These are phyloP conservation scores for Euphorbia peplus DNA, from an alignment of 345 rosid species.

Conservation along the genomic window DNA sequence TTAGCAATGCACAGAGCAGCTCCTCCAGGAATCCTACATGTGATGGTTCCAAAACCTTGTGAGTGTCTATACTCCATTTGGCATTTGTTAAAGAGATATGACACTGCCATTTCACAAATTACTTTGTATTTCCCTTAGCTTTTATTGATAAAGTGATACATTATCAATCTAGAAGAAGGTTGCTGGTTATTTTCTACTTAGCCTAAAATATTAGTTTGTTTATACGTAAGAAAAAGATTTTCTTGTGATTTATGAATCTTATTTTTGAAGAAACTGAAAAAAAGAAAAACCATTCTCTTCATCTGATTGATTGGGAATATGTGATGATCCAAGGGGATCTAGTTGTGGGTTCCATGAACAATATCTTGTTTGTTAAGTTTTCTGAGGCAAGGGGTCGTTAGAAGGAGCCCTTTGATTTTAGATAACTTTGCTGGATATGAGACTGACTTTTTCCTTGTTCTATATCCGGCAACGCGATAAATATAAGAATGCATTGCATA, in stretches of 20 bases:
- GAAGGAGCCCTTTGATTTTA: too few species aligned
- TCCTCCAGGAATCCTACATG: constrained; percentile 24
- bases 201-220: neutral
- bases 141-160: neutral
- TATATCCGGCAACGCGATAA: too few species aligned
- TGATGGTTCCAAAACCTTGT: constrained; percentile 57
- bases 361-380: neutral
- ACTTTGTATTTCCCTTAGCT: neutral
- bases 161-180: neutral
- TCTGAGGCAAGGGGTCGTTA: neutral
- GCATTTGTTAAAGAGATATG: neutral
- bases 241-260: neutral
- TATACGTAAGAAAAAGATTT: neutral
- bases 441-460: too few species aligned
- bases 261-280: neutral
- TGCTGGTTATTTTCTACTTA: neutral
- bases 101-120: neutral
- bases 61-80: constrained; percentile 28
- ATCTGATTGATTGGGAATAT: neutral
- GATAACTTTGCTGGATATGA: too few species aligned
- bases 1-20: constrained; percentile 53
- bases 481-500: too few species aligned
- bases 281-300: neutral
- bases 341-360: neutral
- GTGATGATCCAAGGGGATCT: neutral